Conservation (phyloP, 2,329 filamentous ascomycete genomes). For the Scedosporium minutisporum region DNA sequence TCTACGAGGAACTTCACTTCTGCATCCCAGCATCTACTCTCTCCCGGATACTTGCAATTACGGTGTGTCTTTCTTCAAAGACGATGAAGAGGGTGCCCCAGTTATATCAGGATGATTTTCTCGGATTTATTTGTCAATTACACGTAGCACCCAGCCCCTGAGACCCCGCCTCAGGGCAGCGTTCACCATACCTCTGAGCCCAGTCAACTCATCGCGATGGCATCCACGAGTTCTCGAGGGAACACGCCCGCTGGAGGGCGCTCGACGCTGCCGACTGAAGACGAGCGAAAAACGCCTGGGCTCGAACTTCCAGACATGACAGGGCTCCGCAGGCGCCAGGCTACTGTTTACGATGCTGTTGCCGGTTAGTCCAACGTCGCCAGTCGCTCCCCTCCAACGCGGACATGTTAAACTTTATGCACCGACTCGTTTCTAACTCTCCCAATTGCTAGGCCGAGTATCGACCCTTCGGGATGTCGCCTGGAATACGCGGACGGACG, state of each 20-base stretch:
- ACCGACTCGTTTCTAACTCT: not conserved
- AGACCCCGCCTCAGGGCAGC: not conserved
- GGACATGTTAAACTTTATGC: not conserved
- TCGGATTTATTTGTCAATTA: not conserved
- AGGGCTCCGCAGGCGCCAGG: conserved; percentile 19
- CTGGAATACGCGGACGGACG: conserved; percentile 1
- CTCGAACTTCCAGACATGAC: not conserved
- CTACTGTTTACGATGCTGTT: conserved; percentile 64
- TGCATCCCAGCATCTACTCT: not conserved
- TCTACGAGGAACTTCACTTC: not conserved
- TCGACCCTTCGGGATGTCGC: not conserved
- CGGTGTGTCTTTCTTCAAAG: not conserved
- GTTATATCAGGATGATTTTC: not conserved
- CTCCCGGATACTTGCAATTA: not conserved
- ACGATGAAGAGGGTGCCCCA: not conserved
- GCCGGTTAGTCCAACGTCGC: conserved; percentile 24
- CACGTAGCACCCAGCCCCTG: not conserved
- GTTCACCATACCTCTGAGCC: not conserved
- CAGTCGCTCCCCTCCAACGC: not conserved
- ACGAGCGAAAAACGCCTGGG: not conserved
- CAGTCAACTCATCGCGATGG: not conserved
- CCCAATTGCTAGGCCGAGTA: conserved; percentile 7
- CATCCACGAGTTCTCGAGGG: not conserved
- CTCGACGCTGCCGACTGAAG: not conserved
- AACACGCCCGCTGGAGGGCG: not conserved